phyloP scores from a whole-genome alignment of 2,329 filamentous ascomycete genomes.

The Claviceps fusiformis region DNA sequence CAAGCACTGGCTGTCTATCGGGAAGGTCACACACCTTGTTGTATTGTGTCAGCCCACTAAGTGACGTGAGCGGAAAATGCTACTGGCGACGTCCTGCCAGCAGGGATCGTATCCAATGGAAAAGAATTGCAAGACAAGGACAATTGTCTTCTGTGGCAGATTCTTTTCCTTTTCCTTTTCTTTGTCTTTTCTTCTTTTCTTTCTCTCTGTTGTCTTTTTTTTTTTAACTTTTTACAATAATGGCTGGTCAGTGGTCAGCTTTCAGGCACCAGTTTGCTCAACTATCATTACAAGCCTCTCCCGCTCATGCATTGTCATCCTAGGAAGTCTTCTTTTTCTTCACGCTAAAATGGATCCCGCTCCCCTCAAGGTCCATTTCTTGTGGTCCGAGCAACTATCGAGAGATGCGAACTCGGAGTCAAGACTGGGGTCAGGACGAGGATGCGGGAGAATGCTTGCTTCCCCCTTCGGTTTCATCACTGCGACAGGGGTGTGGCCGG shows the following conservation, averaged over 20 bases:
- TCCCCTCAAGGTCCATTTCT: conserved; percentile 1
- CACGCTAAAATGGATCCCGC: background rate
- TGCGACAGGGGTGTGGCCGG: background rate
- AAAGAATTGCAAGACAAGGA: background rate
- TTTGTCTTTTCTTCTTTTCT: background rate
- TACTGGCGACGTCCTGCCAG: background rate
- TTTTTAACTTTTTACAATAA: background rate
- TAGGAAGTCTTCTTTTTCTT: background rate
- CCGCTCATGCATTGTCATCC: background rate
- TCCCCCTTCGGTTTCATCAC: background rate
- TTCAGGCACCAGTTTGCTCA: too few relatives aligned
- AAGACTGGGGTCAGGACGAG: background rate
- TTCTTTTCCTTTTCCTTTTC: background rate
- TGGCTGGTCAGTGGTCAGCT: too few relatives aligned
- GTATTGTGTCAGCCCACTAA: background rate
- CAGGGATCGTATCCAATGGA: background rate
- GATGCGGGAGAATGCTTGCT: background rate
- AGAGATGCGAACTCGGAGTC: background rate
- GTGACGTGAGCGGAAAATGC: background rate
- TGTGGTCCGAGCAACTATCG: background rate
- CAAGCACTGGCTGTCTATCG: conserved; percentile 2
- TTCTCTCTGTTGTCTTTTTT: background rate
- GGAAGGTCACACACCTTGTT: conserved; percentile 1
- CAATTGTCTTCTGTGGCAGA: background rate
- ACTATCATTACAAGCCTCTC: background rate